These are phyloP conservation scores for Pythium coloratum DNA, from an alignment of 352 stramenopile species.

Conservation along the genomic window DNA sequence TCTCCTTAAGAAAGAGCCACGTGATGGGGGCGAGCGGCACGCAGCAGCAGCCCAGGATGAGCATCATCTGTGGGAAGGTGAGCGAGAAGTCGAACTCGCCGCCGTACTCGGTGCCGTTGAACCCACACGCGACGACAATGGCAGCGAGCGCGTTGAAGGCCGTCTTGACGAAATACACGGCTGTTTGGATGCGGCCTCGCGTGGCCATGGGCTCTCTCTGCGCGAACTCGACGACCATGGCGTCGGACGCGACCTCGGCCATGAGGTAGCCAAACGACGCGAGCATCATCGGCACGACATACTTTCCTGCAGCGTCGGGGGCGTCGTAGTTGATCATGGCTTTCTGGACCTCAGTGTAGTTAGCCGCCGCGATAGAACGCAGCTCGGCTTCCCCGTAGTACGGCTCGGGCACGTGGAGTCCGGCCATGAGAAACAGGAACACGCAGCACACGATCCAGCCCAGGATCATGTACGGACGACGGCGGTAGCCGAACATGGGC, in stretches of 20 bases:
- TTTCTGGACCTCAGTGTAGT: background rate
- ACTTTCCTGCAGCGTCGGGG: slow-evolving; percentile 32
- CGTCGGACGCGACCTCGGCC: slow-evolving; percentile 56
- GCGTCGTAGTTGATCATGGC: slow-evolving; percentile 19
- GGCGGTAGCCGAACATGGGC: slow-evolving; percentile 24
- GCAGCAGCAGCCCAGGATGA: slow-evolving; percentile 17
- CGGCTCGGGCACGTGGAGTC: slow-evolving; percentile 8
- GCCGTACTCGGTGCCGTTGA: slow-evolving; percentile 30
- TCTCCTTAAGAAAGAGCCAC: slow-evolving; percentile 34
- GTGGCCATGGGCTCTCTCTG: slow-evolving; percentile 50
- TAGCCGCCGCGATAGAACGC: slow-evolving; percentile 2
- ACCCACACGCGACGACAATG: slow-evolving; percentile 38
- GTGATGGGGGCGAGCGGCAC: slow-evolving; percentile 28
- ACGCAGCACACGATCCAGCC: slow-evolving; percentile 20
- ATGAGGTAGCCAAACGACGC: slow-evolving; percentile 64
- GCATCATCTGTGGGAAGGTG: slow-evolving; percentile 23
- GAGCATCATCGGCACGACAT: slow-evolving; percentile 75
- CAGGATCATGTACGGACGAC: slow-evolving; percentile 25
- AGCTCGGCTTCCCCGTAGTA: slow-evolving; percentile 13
- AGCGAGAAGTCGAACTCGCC: slow-evolving; percentile 31
- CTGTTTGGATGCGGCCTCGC: slow-evolving; percentile 53
- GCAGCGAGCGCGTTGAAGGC: slow-evolving; percentile 45
- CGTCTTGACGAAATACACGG: slow-evolving; percentile 56
- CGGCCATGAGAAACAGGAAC: slow-evolving; percentile 19
- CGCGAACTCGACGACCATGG: slow-evolving; percentile 62